phyloP scores from a whole-genome alignment of 805 yeast genomes.

The Maudiozyma bulderi region DNA sequence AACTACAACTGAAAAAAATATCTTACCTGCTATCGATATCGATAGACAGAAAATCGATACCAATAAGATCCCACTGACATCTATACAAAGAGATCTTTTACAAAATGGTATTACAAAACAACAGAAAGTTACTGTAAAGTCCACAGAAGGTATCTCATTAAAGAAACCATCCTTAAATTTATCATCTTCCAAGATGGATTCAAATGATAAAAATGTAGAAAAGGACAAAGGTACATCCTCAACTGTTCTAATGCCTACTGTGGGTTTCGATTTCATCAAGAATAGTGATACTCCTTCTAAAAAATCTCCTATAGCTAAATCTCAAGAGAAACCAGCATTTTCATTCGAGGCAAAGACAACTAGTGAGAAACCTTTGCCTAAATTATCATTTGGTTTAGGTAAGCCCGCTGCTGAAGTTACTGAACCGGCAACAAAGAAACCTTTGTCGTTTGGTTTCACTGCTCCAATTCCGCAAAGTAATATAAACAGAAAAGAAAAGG shows the following conservation, averaged over 20 bases:
- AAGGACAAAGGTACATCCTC: background rate
- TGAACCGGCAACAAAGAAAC: background rate
- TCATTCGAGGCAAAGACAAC: background rate
- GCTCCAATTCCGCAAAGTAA: background rate
- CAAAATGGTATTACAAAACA: conserved; percentile 6
- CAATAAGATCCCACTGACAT: conserved; percentile 5
- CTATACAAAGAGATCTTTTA: conserved; percentile 10
- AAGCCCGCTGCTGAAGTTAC: background rate
- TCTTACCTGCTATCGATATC: too few relatives aligned
- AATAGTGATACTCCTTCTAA: conserved; percentile 15
- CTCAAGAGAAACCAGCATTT: background rate
- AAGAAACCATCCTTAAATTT: background rate
- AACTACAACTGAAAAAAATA: background rate
- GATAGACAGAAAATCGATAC: background rate
- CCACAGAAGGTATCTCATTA: background rate
- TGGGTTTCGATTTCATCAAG: conserved; percentile 27
- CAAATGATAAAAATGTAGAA: background rate
- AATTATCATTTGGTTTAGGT: conserved; percentile 1
- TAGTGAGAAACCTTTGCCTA: background rate
- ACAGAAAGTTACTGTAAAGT: background rate
- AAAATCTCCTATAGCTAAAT: conserved; percentile 1
- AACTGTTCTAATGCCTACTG: conserved; percentile 17
- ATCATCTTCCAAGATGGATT: background rate
- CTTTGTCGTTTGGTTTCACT: too few relatives aligned
- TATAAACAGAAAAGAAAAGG: background rate